Evolutionary conservation across 2,329 filamentous ascomycete genomes (phyloP).

Genomic region (Tolypocladium cylindrosporum): DNA sequence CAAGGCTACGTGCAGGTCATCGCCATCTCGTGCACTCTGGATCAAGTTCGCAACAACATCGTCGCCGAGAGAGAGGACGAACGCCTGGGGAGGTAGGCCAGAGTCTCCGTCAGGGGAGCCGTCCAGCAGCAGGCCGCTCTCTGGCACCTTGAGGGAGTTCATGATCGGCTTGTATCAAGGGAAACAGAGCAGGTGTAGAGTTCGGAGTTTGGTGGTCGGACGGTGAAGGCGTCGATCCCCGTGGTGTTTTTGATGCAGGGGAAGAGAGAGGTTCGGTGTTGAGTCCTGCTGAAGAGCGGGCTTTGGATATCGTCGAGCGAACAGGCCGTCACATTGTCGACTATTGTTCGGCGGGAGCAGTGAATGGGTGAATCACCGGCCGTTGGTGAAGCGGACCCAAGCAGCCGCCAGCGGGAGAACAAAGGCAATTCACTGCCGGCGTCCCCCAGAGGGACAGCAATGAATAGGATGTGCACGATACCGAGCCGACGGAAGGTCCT

Average conservation of each 20-base stretch:
- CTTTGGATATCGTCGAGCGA: background rate
- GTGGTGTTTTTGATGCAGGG: conserved; percentile 31
- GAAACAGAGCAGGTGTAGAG: background rate
- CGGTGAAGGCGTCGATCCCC: background rate
- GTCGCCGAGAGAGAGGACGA: conserved; percentile 48
- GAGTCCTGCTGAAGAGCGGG: background rate
- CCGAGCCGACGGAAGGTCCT: conserved; percentile 4
- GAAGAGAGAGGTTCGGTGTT: background rate
- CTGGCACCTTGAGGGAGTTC: conserved; percentile 46
- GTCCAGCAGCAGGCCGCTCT: conserved; percentile 47
- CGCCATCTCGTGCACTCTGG: conserved; percentile 45
- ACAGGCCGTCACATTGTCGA: conserved; percentile 8
- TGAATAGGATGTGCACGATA: conserved; percentile 6
- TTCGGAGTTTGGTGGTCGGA: background rate
- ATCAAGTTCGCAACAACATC: conserved; percentile 54
- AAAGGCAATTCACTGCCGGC: conserved; percentile 10
- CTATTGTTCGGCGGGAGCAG: conserved; percentile 1
- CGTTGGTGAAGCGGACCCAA: background rate
- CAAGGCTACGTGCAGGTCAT: conserved; percentile 45
- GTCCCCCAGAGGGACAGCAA: conserved; percentile 11
- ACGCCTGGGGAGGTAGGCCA: conserved; percentile 41
- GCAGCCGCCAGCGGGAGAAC: conserved; percentile 2
- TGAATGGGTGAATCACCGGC: background rate
- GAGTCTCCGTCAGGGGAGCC: conserved; percentile 33
- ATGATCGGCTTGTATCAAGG: conserved; percentile 21